Conservation (phyloP, 306 rosid genomes). For the Prunus campanulata region DNA sequence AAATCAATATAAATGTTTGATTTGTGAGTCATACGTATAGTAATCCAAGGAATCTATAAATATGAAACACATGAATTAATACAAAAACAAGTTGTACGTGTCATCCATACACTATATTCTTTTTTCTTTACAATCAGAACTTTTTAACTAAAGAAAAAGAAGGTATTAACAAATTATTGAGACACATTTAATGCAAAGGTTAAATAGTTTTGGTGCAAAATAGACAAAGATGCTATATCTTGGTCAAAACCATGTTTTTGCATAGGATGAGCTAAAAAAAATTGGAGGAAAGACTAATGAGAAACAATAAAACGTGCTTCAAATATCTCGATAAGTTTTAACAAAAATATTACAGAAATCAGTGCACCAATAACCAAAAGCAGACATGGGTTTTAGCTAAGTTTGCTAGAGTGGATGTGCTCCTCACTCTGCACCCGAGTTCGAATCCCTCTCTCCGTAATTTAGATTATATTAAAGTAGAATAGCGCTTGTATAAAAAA, state of each 20-base stretch:
- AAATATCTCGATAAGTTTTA: background rate
- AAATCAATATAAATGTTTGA: background rate
- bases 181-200: background rate
- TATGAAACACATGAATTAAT: background rate
- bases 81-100: background rate
- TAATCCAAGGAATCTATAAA: background rate
- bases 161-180: background rate
- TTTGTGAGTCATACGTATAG: background rate
- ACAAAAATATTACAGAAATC: background rate
- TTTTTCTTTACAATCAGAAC: no score
- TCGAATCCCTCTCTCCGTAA: accelerated
- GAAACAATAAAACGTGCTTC: background rate
- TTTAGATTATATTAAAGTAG: no score
- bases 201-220: background rate
- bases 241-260: background rate
- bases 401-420: no score
- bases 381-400: background rate
- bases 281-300: background rate
- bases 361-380: background rate
- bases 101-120: no score
- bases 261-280: background rate
- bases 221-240: background rate
- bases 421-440: no score
- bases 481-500: no score
- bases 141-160: no score